Base-by-base conservation (phyloP, 768 basidiomycete genomes). In the Tylopilus intermedius region DNA sequence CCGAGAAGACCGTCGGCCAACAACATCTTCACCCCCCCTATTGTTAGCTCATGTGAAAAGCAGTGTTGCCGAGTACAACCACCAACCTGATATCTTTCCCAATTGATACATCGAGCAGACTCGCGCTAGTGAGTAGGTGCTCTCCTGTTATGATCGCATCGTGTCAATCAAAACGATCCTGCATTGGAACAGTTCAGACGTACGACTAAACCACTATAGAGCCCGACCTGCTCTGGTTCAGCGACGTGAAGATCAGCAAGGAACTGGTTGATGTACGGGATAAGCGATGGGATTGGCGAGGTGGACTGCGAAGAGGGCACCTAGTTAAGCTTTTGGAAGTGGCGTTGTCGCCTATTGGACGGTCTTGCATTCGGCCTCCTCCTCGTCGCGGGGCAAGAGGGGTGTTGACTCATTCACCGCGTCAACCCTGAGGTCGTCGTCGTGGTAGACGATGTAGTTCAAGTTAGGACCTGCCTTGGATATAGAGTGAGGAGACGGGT, bases 211-310 rank as follows among this genome's bases (percentile, higher is more conserved):
- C 84, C 85, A 55, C 83, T 84, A 62, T 85, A 86, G 49, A 83
- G 79, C 1, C 83, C 85, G n/a, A 84, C 77, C 52, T 73, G 72
- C 15, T 80, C 79, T 4, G 76, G 76, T 55, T 81, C 73, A 10
- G 81, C 79, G 32, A 84, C 60, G 49, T 75, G 68, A 0, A 86
- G 67, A 33, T 74, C 73, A 13, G 70, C 71, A 50, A 87, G 77
- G 67, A 85, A 77, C 61, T 85, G 74, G 58, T 86, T 86, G 51
- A 86, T 75, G 57, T 84, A 86, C 2, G 85, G 84, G 76, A 67
- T 80, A 82, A 4, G 77, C 75, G n/a, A 86, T 73, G 13, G 83
- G 81, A 53, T 84, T 83, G 45, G 76, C 73, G 13, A 85, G 69
- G 40, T 82, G 70, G 8, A 80, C 72, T 37, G 72, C 58, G 53